A percentile compares a stretch with the other conserved stretches of the same genome.
Evolutionary conservation across 495 filamentous ascomycete species (phyloP).

Genomic region (Penicillium riverlandense): DNA sequence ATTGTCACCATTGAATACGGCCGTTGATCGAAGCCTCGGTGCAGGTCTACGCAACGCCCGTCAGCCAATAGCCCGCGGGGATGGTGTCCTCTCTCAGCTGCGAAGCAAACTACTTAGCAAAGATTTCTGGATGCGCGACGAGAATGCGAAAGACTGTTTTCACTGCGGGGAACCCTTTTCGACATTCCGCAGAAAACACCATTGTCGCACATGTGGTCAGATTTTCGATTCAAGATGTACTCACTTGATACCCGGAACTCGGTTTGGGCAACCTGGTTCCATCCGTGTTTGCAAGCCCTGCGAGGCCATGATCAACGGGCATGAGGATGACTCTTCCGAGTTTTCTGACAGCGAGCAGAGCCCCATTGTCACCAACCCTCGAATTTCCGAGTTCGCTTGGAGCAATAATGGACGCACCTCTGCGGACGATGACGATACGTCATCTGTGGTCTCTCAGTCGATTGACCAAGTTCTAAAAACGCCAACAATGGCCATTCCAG

Average conservation of each 20-base stretch:
- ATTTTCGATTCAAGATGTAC: conserved; percentile 99
- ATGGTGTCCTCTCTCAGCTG: conserved; percentile 43
- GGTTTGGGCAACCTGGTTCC: conserved; percentile 80
- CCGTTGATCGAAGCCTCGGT: conserved; percentile 10
- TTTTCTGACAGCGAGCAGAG: conserved; percentile 70
- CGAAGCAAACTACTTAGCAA: conserved; percentile 80
- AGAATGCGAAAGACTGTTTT: conserved; percentile 97
- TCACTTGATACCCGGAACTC: conserved; percentile 71
- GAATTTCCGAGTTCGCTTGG: conserved; percentile 27
- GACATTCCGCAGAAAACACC: conserved; percentile 92
- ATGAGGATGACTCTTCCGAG: conserved; percentile 85
- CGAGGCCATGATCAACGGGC: conserved; percentile 81
- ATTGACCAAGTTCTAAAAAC: conserved; percentile 40
- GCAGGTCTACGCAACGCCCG: conserved; percentile 15
- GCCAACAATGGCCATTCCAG: conserved; percentile 78
- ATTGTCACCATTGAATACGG: conserved; percentile 27
- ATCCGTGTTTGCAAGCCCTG: conserved; percentile 95
- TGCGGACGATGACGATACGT: conserved; percentile 37
- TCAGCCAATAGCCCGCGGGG: conserved; percentile 10
- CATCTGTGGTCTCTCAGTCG: conserved; percentile 39
- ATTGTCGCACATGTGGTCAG: conserved; percentile 86
- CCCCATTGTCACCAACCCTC: conserved; percentile 32
- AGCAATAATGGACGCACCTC: conserved; percentile 16
- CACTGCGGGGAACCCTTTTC: conserved; percentile 83
- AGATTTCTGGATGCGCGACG: conserved; percentile 99